Evolutionary conservation across 495 filamentous ascomycete species (phyloP).

Genomic region (Talaromyces trachyspermus): DNA sequence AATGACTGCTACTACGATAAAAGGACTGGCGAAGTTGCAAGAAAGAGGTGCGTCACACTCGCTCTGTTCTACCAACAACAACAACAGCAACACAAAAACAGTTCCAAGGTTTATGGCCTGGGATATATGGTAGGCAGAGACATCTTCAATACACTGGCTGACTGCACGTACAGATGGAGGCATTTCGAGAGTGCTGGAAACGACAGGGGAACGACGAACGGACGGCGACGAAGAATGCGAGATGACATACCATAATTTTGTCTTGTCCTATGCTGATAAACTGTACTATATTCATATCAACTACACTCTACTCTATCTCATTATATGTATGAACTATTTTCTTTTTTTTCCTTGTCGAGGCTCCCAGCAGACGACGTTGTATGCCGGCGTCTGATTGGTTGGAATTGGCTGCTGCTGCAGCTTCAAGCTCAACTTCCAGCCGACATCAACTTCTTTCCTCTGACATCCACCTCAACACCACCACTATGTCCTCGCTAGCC

Average conservation of each 20-base stretch:
- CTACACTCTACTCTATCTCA: no score
- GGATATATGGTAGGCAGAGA: no score
- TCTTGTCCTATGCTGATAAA: conserved; percentile 3
- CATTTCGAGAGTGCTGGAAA: conserved; percentile 90
- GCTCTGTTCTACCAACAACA: no score
- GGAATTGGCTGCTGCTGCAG: background rate
- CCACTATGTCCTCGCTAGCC: conserved; percentile 5
- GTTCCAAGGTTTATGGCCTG: no score
- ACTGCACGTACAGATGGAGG: conserved; percentile 85
- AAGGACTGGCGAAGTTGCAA: conserved; percentile 94
- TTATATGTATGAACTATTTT: no score
- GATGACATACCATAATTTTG: background rate
- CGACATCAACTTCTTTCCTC: background rate
- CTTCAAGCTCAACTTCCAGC: background rate
- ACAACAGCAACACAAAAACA: no score
- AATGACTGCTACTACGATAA: conserved; percentile 94
- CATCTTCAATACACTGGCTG: background rate
- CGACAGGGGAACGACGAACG: conserved; percentile 78
- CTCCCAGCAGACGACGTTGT: no score
- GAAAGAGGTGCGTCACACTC: conserved; percentile 60
- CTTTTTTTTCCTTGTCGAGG: no score
- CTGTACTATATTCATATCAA: no score
- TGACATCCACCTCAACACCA: background rate
- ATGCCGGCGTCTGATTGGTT: no score
- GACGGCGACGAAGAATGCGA: conserved; percentile 63